Evolutionary conservation across 2,329 filamentous ascomycete species (phyloP).

Genomic region (Apiospora marii): DNA sequence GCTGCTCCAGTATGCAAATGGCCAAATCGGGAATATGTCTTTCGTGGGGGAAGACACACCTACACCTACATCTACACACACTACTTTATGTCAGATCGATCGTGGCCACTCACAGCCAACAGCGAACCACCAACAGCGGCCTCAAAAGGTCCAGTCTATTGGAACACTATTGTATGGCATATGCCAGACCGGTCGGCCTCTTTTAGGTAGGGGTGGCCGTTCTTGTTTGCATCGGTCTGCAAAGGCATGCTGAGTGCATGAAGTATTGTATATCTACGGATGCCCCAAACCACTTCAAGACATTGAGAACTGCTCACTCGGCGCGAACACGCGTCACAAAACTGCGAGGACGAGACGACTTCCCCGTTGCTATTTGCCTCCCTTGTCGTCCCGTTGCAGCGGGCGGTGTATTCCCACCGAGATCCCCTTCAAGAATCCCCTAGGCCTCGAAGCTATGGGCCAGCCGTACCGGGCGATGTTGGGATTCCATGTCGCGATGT

Average conservation of each 20-base stretch:
- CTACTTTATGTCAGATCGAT: not conserved
- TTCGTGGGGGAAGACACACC: not conserved
- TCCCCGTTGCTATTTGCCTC: not conserved
- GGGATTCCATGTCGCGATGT: not conserved
- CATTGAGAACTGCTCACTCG: not conserved
- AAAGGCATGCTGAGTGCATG: not conserved
- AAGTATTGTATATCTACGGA: not conserved
- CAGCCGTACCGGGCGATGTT: not conserved
- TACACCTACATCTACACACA: not conserved
- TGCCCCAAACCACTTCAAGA: not conserved
- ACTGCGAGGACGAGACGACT: not conserved
- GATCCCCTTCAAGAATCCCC: not conserved
- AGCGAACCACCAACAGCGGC: not conserved
- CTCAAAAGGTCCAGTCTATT: slow-evolving; percentile 1
- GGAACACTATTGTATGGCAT: not conserved
- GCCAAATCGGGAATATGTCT: slow-evolving; percentile 3
- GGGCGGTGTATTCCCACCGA: not conserved
- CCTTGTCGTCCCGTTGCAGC: not conserved
- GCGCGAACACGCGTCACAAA: not conserved
- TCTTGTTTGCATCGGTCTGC: slow-evolving; percentile 4
- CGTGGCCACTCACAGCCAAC: slow-evolving; percentile 9
- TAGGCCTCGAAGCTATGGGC: not conserved
- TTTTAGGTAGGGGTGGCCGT: not conserved
- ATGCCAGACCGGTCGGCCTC: slow-evolving; percentile 3
- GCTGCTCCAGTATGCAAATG: slow-evolving; percentile 14